Base-by-base conservation (phyloP, 73 alveolate species). In the Paramecium sexaurelia region DNA sequence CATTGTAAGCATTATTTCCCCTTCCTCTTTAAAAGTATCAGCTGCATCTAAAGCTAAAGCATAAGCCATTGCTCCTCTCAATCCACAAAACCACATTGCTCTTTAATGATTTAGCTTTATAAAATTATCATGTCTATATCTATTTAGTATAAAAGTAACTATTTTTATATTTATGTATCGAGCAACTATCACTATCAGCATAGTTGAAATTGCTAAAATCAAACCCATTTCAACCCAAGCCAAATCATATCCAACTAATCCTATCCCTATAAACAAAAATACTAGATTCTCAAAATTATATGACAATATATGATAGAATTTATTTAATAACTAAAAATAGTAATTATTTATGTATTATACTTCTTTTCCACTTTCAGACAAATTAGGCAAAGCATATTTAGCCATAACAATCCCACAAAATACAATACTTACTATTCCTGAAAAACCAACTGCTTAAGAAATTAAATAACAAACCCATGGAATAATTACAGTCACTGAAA, bases 1-100 rank as follows among this genome's bases (percentile, higher is more conserved):
- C 35, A 95, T 29, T 1, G 95, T 91, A 8, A 95, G 92, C 69
- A 95, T 75, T 11, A 95, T 73, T 47, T 90, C 91, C 17, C 98
- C 98, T 27, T 71, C 68, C 32, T 84, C 78, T 17, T 82, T 40
- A 29, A 91, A 95, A 24, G 92, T 94, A 27, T 91, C 92, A 11
- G 35, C 75, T 7, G 94, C 68, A 66, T 92, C 93, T 32, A 94
- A 68, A 24, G 99, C 97, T 22, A 97, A 88, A 26, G 99, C 99
- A 83, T 95, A 97, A 4, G 99, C 98, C 98, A 97, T 97, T 15
- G 98, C 98, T 20, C 99, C 99, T 87, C 98, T 86, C 20, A 97
- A 93, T 5, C 99, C 99, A 10, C 96, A 83, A 35, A 92, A 45
- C 97, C 98, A 96, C 94, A 95, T 55, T 11, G 96, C 95, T 37